Percentiles rank a stretch among this genome's conserved stretches.
Evolutionary conservation across 2,329 filamentous ascomycete genomes (phyloP).

Genomic region (Colletotrichum gigasporum): DNA sequence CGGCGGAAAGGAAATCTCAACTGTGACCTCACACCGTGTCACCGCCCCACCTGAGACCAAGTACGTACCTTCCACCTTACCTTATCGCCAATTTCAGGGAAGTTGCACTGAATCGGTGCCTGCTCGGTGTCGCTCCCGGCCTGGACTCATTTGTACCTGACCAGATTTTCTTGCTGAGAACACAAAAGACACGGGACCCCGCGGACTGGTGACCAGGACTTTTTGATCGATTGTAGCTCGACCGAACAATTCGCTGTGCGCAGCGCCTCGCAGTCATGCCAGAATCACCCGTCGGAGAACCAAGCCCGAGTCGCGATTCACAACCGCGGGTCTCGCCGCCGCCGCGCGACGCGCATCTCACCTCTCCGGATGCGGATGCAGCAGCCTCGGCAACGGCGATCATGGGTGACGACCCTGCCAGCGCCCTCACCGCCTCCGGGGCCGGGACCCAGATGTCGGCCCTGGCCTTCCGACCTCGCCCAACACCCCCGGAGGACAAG

Average conservation of each 20-base stretch:
- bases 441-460: background rate
- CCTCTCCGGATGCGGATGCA: slow-evolving; percentile 24
- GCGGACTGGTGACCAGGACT: background rate
- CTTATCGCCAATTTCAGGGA: slow-evolving; percentile 17
- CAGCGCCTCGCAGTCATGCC: slow-evolving; percentile 15
- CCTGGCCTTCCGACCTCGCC: slow-evolving; percentile 4
- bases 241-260: background rate
- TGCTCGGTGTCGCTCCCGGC: slow-evolving; percentile 11
- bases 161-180: background rate
- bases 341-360: slow-evolving; percentile 21
- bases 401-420: background rate
- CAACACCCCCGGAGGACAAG: background rate
- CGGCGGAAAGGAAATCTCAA: no score
- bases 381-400: slow-evolving; percentile 12
- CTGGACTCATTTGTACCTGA: slow-evolving; percentile 10
- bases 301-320: slow-evolving; percentile 11
- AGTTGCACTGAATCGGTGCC: slow-evolving; percentile 13
- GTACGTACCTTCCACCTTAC: slow-evolving; percentile 5
- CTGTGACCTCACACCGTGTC: background rate
- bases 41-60: background rate
- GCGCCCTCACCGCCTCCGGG: background rate
- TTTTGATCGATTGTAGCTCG: background rate
- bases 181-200: background rate
- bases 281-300: slow-evolving; percentile 1
- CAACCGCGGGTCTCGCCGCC: background rate